phyloP scores from a whole-genome alignment of 2,329 filamentous ascomycete genomes.

The Hymenoscyphus infarciens region DNA sequence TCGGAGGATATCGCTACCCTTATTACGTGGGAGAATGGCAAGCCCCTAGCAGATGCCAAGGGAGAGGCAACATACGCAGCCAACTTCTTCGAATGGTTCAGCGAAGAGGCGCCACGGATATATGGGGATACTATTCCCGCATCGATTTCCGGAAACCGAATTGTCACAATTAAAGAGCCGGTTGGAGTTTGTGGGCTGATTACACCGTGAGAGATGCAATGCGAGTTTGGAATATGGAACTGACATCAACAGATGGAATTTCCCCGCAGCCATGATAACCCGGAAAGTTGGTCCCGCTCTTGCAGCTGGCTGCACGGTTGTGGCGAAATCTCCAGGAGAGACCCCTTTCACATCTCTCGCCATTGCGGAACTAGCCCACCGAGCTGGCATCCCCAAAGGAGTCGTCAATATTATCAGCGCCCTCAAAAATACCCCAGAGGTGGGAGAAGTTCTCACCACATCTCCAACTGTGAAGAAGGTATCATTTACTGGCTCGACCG shows the following conservation, averaged over 20 bases:
- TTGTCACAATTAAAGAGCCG: slow-evolving; percentile 77
- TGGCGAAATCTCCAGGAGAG: slow-evolving; percentile 86
- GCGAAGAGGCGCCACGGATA: slow-evolving; percentile 69
- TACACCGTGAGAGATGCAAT: slow-evolving; percentile 50
- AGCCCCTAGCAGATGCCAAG: slow-evolving; percentile 71
- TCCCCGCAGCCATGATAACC: slow-evolving; percentile 74
- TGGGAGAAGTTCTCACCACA: slow-evolving; percentile 75
- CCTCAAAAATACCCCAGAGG: slow-evolving; percentile 70
- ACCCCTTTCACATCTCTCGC: slow-evolving; percentile 90
- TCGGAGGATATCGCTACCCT: slow-evolving; percentile 75
- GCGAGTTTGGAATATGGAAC: background rate
- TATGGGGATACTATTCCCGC: slow-evolving; percentile 75
- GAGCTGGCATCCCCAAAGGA: slow-evolving; percentile 84
- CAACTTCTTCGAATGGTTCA: slow-evolving; percentile 78
- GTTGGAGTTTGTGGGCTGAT: slow-evolving; percentile 81
- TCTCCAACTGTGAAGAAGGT: slow-evolving; percentile 79
- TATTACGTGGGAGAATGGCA: slow-evolving; percentile 89
- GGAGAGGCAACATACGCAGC: slow-evolving; percentile 71
- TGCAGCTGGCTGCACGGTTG: slow-evolving; percentile 92
- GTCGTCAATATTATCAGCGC: slow-evolving; percentile 88
- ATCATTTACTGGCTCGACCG: slow-evolving; percentile 84
- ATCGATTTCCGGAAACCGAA: slow-evolving; percentile 66
- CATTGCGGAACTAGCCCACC: slow-evolving; percentile 77
- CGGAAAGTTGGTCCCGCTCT: slow-evolving; percentile 70
- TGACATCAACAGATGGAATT: slow-evolving; percentile 67